Base-by-base conservation (phyloP, 2,329 filamentous ascomycete genomes). In the Atkinsonella hypoxylon region DNA sequence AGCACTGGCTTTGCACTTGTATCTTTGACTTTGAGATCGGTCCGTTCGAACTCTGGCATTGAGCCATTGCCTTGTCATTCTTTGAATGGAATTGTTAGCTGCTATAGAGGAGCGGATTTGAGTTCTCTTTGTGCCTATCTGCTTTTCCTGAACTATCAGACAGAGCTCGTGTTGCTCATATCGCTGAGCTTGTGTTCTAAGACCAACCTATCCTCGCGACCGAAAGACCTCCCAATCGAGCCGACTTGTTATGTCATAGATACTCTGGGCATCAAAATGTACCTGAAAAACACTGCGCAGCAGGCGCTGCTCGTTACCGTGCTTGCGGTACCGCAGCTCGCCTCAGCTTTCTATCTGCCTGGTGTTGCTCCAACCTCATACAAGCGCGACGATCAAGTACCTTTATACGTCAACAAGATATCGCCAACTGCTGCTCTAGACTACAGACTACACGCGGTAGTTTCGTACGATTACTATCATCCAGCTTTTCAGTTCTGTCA, bases 401-500 rank as follows among this genome's bases (percentile, higher is more conserved):
- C 90, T 22, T 79, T 98, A 46, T 84, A 87, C 62, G 93, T 98
- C 67, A 98, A 98, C 72, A 84, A 84, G 64, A 84, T 98, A 61
- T 93, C 88, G 41, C 91, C 93, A 4, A 82, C 90, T 44, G 82
- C 89, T 44, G 85, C 86, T 41, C 76, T 80, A 56, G 89, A 95
- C 68, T 79, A 85, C 26, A 84, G 89, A 59, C 76, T 97, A 40
- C 88, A 89, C 65, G 94, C 90, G n/a, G 85, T 95, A 50, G 83
- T 97, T 61, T 87, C 91, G 4, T 98, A 87, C 75, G 91, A 97
- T 70, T 97, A 98, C 74, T 98, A 98, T 66, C 82, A 93, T 60
- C 79, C 83, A 6, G 78, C 78, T 3, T 95, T 98, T 69, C 82
- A 87, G 63, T 95, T 96, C 73, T 98, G 93, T 69, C 72, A 78